A percentile compares a stretch with the other conserved stretches of the same genome.
phyloP scores from a whole-genome alignment of 768 basidiomycete species.

The Rhizopogon vesiculosus region DNA sequence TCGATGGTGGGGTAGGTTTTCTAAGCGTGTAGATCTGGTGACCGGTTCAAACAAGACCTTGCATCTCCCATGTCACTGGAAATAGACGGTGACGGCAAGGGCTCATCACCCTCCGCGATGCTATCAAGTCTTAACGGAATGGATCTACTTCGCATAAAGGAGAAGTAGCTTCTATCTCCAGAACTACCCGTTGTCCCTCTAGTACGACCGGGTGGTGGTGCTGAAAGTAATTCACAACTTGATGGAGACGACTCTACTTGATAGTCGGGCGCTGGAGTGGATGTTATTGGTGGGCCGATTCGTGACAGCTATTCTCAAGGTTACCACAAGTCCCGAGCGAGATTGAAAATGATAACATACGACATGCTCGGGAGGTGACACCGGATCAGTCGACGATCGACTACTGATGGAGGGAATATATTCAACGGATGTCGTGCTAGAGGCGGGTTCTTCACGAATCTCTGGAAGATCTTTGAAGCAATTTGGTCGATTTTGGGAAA shows the following conservation, averaged over 20 bases:
- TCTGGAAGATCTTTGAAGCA: slow-evolving; percentile 1
- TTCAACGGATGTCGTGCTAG: neutral
- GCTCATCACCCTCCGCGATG: neutral
- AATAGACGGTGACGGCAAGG: neutral
- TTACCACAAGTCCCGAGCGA: neutral
- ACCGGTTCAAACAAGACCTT: neutral
- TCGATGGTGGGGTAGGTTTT: neutral
- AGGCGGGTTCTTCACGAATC: neutral
- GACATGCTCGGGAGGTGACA: neutral
- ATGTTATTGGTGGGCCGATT: neutral
- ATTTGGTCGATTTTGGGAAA: neutral
- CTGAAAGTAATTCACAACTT: neutral
- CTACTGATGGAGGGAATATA: neutral
- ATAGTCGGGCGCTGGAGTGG: neutral
- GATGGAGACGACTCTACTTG: neutral
- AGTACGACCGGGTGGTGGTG: too few species aligned
- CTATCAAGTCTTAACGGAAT: neutral
- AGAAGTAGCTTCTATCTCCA: neutral
- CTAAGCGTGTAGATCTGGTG: neutral
- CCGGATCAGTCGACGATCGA: neutral
- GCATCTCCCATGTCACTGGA: neutral
- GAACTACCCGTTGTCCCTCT: neutral
- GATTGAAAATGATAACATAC: neutral
- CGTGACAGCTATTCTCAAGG: neutral
- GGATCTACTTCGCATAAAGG: neutral